A percentile compares a stretch with the other conserved stretches of the same genome.
phyloP scores from a whole-genome alignment of 768 basidiomycete species.

The Leccinum rimulosum region DNA sequence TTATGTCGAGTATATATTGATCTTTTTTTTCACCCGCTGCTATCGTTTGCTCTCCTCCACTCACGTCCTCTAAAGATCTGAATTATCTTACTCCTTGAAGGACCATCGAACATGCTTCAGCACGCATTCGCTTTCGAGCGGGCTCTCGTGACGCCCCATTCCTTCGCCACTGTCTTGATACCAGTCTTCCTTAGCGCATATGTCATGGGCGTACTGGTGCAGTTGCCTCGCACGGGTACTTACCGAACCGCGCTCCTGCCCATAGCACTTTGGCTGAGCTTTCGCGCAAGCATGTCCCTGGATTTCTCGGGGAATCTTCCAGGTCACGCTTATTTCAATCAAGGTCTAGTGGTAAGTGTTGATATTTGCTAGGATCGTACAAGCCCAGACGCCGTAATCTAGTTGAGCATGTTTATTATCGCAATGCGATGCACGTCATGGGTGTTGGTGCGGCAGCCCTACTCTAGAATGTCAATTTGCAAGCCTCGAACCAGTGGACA shows the following conservation, averaged over 20 bases:
- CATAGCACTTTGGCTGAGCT: conserved; percentile 42
- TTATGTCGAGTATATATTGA: too few relatives aligned
- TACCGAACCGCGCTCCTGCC: conserved; percentile 50
- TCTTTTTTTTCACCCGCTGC: too few relatives aligned
- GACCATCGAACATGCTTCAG: conserved; percentile 10
- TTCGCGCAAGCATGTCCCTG: conserved; percentile 34
- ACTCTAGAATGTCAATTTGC: conserved; percentile 10
- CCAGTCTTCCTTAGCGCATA: conserved; percentile 47
- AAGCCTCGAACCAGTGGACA: neutral
- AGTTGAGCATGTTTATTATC: conserved; percentile 25
- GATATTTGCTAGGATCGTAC: too few relatives aligned
- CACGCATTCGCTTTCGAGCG: conserved; percentile 16
- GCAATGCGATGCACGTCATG: conserved; percentile 27
- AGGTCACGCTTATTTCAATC: conserved; percentile 20
- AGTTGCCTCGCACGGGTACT: conserved; percentile 42
- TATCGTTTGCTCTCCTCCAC: too few relatives aligned
- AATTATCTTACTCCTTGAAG: neutral
- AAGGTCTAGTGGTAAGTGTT: conserved; percentile 21
- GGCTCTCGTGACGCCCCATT: conserved; percentile 20
- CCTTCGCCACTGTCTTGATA: conserved; percentile 36
- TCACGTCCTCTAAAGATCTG: neutral
- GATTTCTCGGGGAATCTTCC: conserved; percentile 23
- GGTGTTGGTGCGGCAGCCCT: conserved; percentile 15
- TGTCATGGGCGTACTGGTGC: conserved; percentile 50
- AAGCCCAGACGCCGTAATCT: neutral